phyloP scores from a whole-genome alignment of 495 filamentous ascomycete genomes.

The Articulospora tetracladia region DNA sequence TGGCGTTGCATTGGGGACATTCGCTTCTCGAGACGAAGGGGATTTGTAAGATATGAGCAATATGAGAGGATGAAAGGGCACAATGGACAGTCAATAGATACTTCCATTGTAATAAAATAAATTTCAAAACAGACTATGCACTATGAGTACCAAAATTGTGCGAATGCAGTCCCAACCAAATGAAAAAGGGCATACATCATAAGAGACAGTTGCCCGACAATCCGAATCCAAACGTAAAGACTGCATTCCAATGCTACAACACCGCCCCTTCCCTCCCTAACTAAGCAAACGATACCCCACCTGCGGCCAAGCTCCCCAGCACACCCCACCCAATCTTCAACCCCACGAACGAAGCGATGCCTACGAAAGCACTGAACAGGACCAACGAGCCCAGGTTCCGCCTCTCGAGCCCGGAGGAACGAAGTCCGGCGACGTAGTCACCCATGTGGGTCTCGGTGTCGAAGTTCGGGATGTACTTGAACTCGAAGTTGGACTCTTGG shows the following conservation, averaged over 20 bases:
- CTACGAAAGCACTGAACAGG: conserved; percentile 2
- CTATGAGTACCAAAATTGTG: too few relatives aligned
- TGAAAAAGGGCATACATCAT: too few relatives aligned
- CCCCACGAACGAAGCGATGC: conserved; percentile 2
- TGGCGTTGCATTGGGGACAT: conserved; percentile 2
- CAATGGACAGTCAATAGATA: too few relatives aligned
- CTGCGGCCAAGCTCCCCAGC: neutral
- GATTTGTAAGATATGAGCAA: neutral
- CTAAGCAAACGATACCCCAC: neutral
- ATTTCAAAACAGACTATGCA: too few relatives aligned
- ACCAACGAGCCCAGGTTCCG: conserved; percentile 20
- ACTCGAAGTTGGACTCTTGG: conserved; percentile 22
- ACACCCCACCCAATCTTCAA: neutral
- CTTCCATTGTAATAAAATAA: too few relatives aligned
- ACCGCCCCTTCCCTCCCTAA: neutral
- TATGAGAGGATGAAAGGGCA: neutral
- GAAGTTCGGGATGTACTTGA: conserved; percentile 25
- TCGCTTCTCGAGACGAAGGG: neutral
- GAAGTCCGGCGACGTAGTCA: neutral
- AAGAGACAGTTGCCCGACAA: too few relatives aligned
- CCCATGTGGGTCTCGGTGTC: conserved; percentile 15
- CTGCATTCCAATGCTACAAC: too few relatives aligned
- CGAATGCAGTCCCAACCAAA: too few relatives aligned
- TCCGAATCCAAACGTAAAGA: too few relatives aligned
- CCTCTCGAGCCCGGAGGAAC: conserved; percentile 15